Conservation (phyloP, 2,329 filamentous ascomycete species). For the Stylonectria norvegica region DNA sequence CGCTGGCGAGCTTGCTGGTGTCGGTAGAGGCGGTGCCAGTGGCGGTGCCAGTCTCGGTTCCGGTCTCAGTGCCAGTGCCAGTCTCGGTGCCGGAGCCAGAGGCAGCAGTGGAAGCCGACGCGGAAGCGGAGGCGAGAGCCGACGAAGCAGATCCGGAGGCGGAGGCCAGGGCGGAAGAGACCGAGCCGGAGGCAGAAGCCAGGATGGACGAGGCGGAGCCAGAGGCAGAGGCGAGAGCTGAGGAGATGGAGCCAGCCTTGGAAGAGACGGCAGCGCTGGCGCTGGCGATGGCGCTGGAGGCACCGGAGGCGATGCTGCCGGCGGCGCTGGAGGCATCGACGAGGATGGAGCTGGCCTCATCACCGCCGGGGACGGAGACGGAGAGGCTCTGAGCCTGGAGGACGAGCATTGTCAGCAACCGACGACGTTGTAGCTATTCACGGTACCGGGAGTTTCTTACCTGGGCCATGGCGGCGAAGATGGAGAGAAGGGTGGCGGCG, state of each 20-base stretch:
- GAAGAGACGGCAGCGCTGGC: conserved; percentile 17
- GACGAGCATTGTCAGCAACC: neutral
- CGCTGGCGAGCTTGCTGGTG: conserved; percentile 14
- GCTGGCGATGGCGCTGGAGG: conserved; percentile 18
- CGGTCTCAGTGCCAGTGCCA: conserved; percentile 3
- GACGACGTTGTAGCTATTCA: neutral
- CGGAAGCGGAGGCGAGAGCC: neutral
- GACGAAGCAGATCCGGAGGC: conserved; percentile 4
- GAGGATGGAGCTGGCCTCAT: conserved; percentile 4
- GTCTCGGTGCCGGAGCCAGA: neutral
- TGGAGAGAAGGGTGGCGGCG: conserved; percentile 28
- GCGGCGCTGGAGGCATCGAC: conserved; percentile 1
- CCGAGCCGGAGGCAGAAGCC: neutral
- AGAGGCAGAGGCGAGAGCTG: conserved; percentile 20
- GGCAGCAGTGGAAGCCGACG: conserved; percentile 1
- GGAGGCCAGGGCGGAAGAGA: conserved; percentile 16
- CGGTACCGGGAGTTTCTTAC: conserved; percentile 4
- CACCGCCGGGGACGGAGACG: conserved; percentile 16
- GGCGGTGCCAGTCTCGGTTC: conserved; percentile 7
- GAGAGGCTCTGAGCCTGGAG: conserved; percentile 13
- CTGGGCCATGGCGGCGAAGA: conserved; percentile 28
- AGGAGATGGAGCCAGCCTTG: conserved; percentile 20
- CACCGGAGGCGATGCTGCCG: conserved; percentile 16
- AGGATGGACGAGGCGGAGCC: conserved; percentile 1
- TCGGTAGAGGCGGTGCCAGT: conserved; percentile 26